These are phyloP conservation scores for Penicillium capsulatum DNA, from an alignment of 2,329 filamentous ascomycete genomes.

Conservation along the genomic window DNA sequence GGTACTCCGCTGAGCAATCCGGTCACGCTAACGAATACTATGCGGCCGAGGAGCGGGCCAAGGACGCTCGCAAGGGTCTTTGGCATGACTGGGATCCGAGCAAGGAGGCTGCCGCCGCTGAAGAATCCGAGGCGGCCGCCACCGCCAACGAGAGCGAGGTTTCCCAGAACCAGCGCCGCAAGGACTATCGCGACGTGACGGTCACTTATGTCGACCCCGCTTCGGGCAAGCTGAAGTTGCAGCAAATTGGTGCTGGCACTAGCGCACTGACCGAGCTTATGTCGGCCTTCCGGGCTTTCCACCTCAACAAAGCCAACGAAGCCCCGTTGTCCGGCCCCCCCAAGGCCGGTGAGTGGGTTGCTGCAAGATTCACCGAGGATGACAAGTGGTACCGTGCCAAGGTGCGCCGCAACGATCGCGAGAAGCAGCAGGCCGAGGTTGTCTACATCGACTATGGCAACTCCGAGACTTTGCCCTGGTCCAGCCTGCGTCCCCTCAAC, in stretches of 20 bases:
- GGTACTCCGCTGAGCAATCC: conserved; percentile 92
- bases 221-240: conserved; percentile 79
- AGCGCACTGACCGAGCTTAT: conserved; percentile 81
- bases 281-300: conserved; percentile 86
- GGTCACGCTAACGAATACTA: conserved; percentile 84
- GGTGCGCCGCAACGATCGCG: conserved; percentile 86
- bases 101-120: conserved; percentile 65
- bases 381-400: conserved; percentile 91
- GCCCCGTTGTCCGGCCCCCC: conserved; percentile 68
- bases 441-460: conserved; percentile 97
- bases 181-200: conserved; percentile 90
- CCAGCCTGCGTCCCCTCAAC: conserved; percentile 72
- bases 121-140: conserved; percentile 41
- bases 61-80: conserved; percentile 79
- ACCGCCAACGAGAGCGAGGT: conserved; percentile 53
- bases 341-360: conserved; percentile 86
- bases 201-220: conserved; percentile 80
- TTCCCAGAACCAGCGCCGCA: conserved; percentile 55
- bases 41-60: conserved; percentile 81
- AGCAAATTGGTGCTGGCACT: conserved; percentile 83
- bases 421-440: conserved; percentile 82
- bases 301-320: conserved; percentile 76
- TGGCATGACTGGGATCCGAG: conserved; percentile 95
- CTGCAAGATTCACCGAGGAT: conserved; percentile 85
- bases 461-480: conserved; percentile 82